These are phyloP conservation scores for Salvia sclarea DNA, from an alignment of 305 asterid species.

Conservation along the genomic window DNA sequence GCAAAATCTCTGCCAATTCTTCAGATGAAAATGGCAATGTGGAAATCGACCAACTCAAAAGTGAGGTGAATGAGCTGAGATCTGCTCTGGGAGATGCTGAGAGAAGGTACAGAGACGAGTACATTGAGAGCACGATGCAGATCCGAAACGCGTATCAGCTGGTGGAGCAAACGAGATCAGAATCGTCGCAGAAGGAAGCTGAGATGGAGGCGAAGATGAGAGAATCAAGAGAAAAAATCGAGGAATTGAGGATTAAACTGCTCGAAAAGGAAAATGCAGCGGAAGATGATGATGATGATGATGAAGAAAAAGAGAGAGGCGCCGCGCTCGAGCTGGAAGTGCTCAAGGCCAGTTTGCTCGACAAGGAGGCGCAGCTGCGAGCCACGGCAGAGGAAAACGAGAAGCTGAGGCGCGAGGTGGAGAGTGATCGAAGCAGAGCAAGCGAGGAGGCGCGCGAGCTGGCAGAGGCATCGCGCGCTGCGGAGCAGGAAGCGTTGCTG, in stretches of 20 bases:
- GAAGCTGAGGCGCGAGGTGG: conserved; percentile 56
- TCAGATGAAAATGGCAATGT: conserved; percentile 20
- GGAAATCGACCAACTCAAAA: conserved; percentile 41
- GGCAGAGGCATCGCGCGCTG: conserved; percentile 44
- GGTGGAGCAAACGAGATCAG: conserved; percentile 58
- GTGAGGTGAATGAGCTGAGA: conserved; percentile 48
- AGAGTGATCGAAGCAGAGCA: conserved; percentile 42
- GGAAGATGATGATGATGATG: conserved; percentile 29
- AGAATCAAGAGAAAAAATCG: conserved; percentile 45
- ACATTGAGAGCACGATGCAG: conserved; percentile 66
- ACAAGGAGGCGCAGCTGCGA: conserved; percentile 52
- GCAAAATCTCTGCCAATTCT: conserved; percentile 25
- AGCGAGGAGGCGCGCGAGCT: conserved; percentile 47
- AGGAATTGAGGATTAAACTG: conserved; percentile 47
- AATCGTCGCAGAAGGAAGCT: conserved; percentile 48
- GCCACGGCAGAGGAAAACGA: conserved; percentile 58
- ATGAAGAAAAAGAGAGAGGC: no score
- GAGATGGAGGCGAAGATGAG: conserved; percentile 50
- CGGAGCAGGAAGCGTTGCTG: conserved; percentile 54
- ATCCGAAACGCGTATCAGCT: conserved; percentile 62
- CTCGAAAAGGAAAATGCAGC: conserved; percentile 38
- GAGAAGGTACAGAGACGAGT: conserved; percentile 70
- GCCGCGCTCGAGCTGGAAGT: conserved; percentile 40
- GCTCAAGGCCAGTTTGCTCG: conserved; percentile 42
- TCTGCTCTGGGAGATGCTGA: conserved; percentile 64